Percentiles rank a stretch among this genome's conserved stretches.
Conservation (phyloP, 768 basidiomycete species). For the Mrakia gelida region DNA sequence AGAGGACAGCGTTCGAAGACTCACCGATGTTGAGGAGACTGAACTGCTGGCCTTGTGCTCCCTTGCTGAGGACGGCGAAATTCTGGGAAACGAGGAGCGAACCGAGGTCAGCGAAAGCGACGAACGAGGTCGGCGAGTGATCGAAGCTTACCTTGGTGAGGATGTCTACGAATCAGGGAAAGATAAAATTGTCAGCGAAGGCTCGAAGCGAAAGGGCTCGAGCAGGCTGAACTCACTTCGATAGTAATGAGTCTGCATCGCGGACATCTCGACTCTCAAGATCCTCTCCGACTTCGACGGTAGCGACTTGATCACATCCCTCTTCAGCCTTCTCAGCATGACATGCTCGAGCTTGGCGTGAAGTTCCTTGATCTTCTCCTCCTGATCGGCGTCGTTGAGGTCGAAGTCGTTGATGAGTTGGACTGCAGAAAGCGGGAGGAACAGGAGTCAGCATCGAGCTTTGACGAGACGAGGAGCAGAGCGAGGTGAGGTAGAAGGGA, state of each 20-base stretch:
- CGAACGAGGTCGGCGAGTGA: not conserved
- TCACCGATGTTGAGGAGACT: constrained; percentile 89
- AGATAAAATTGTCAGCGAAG: not conserved
- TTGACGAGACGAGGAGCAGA: not conserved
- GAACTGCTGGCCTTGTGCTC: constrained; percentile 72
- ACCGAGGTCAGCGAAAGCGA: not conserved
- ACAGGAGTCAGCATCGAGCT: not conserved
- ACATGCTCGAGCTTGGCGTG: constrained; percentile 86
- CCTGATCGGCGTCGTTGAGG: constrained; percentile 85
- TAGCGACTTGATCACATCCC: constrained; percentile 89
- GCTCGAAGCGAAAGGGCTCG: not conserved
- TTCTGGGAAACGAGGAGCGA: constrained; percentile 54
- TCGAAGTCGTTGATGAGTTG: constrained; percentile 93
- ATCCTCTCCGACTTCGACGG: constrained; percentile 99
- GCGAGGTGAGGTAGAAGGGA: not conserved
- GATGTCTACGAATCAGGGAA: constrained; percentile 52
- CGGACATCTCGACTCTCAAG: constrained; percentile 92
- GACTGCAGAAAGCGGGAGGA: constrained; percentile 51
- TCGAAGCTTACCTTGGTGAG: constrained; percentile 67
- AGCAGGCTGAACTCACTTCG: constrained; percentile 53
- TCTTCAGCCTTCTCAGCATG: constrained; percentile 92
- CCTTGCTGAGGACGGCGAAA: constrained; percentile 82
- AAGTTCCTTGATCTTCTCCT: constrained; percentile 79
- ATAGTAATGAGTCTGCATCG: constrained; percentile 95
- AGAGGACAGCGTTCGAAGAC: constrained; percentile 34